Conservation (phyloP, 2,329 filamentous ascomycete genomes). For the Trichoderma citrinoviride region DNA sequence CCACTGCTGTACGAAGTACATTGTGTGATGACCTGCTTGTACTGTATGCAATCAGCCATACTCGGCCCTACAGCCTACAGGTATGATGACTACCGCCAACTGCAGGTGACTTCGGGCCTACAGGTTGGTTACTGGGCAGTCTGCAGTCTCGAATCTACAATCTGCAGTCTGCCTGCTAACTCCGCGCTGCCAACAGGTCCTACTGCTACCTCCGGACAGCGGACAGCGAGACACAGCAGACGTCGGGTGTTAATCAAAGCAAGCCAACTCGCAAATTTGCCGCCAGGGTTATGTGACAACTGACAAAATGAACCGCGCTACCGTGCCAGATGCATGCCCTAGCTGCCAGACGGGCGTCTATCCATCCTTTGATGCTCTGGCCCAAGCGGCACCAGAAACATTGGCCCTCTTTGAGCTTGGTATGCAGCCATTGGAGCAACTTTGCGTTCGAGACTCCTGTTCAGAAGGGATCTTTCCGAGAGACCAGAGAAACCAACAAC, state of each 20-base stretch:
- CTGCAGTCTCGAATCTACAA: no score
- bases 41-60: no score
- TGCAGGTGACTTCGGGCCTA: not conserved
- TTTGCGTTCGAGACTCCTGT: no score
- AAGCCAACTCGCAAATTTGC: not conserved
- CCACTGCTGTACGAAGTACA: not conserved
- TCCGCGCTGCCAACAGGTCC: no score
- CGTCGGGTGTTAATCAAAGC: not conserved
- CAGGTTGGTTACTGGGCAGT: not conserved
- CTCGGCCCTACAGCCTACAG: no score
- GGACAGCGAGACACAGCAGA: not conserved
- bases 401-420: not conserved
- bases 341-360: slow-evolving; percentile 2
- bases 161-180: no score
- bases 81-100: no score
- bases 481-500: no score
- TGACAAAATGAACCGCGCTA: slow-evolving; percentile 9
- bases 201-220: not conserved
- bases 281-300: slow-evolving; percentile 8
- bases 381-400: not conserved
- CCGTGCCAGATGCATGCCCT: not conserved
- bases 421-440: no score
- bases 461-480: no score
- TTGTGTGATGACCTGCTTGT: no score
- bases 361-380: not conserved